Evolutionary conservation across 2,329 filamentous ascomycete species (phyloP), one percentile per base, ranked within the genome.

Genomic region (Colletotrichum limetticola): DNA sequence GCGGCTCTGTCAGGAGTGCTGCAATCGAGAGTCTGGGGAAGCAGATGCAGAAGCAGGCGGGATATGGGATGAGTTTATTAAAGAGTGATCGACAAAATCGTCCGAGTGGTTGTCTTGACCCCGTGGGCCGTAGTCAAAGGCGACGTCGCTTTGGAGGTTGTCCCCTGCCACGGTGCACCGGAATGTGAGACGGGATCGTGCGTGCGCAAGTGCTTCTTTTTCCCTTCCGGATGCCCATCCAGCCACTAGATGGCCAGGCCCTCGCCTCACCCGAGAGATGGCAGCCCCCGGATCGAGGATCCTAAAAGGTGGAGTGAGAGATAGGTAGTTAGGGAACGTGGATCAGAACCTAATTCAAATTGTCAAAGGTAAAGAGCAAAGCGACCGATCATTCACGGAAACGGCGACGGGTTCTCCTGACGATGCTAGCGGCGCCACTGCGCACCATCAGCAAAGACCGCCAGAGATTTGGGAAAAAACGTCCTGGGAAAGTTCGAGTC

Each of bases 141-240:
- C 24, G 14, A 53, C 49, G 56, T 65, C 69, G 55, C 46, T 70
- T 14, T 62, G 56, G 14, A 61, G 24, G 11, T 49, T n/a, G 42
- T 37, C 22, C 32, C 49, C 49, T 35, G 46, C 26, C n/a, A 57
- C 35, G 66, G 56, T 67, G 60, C 71, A 73, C 71, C 66, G 66
- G 71, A 73, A 73, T 66, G 60, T 65, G 71, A 73, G 66, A 66
- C 71, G 61, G 16, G 60, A 66, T 71, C 55, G 60, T 56, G 71
- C 67, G 67, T 49, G 26, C 58, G 57, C 55, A 26, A 30, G 37
- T 68, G 42, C 30, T 28, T 42, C 30, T 59, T 30, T 59, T 30
- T 59, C 35, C 19, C 55, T 66, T 30, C 24, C 19, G 35, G 56
- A 52, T 70, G 66, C 42, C 35, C 42, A 70, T 62, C 46, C 28